Evolutionary conservation across 1,139 yeast genomes (phyloP).

Genomic region (Saccharomycopsis crataegensis): DNA sequence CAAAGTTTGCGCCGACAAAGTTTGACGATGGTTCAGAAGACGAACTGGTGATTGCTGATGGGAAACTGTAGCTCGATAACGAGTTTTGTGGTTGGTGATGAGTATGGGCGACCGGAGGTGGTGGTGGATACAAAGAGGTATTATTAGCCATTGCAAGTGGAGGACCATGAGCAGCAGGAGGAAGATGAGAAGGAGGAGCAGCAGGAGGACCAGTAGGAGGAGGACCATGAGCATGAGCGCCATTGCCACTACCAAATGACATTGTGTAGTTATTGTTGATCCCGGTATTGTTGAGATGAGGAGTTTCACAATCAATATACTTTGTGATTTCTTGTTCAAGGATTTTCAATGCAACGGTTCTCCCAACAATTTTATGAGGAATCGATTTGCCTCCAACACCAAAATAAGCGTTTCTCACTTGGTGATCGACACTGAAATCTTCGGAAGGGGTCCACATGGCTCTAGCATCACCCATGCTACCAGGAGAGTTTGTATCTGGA

Average conservation of each 20-base stretch:
- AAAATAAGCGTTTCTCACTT: conserved; percentile 57
- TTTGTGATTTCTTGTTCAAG: not conserved
- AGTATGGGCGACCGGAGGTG: not conserved
- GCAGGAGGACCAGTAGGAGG: not conserved
- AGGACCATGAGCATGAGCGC: not conserved
- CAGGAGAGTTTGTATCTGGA: conserved; percentile 21
- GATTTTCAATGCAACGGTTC: conserved; percentile 9
- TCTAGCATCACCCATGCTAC: not conserved
- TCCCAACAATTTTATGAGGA: conserved; percentile 36
- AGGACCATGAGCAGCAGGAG: not conserved
- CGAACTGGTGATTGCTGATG: not conserved
- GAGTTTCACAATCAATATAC: too few relatives aligned
- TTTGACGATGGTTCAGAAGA: not conserved
- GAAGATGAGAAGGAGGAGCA: not conserved
- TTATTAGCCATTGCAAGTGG: not conserved
- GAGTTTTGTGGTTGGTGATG: not conserved
- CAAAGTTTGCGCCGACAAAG: not conserved
- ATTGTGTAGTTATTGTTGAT: not conserved
- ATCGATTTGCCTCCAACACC: conserved; percentile 41
- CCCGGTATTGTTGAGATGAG: not conserved
- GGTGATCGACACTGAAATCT: conserved; percentile 77
- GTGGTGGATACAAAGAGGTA: too few relatives aligned
- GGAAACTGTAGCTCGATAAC: conserved; percentile 1
- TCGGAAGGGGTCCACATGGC: conserved; percentile 82
- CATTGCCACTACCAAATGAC: not conserved